Evolutionary conservation across 129 eudicot species (phyloP).

Genomic region (Smallanthus sonchifolius): DNA sequence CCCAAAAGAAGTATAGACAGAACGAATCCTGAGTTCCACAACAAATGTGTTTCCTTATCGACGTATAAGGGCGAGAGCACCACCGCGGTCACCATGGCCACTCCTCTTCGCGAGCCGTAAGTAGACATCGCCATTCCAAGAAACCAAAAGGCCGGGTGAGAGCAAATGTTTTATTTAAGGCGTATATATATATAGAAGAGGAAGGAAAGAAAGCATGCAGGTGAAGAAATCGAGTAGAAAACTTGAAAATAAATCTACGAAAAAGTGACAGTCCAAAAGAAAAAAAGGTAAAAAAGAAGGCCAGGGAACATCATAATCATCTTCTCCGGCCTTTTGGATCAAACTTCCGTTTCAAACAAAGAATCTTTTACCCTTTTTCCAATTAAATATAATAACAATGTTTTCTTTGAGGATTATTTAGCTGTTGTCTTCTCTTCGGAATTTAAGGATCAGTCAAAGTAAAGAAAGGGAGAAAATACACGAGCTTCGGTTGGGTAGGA

Average conservation of each 20-base stretch:
- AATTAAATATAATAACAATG: no score
- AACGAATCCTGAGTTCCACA: conserved; percentile 75
- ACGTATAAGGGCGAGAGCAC: conserved; percentile 73
- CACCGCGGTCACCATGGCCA: conserved; percentile 54
- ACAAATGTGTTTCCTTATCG: conserved; percentile 30
- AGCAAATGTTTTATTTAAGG: not conserved
- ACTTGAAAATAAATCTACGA: conserved; percentile 32
- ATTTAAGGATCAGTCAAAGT: no score
- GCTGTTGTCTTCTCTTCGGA: no score
- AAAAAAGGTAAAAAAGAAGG: not conserved
- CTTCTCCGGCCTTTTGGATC: conserved; percentile 9
- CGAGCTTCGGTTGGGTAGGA: no score
- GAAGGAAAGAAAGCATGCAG: not conserved
- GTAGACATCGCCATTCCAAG: not conserved
- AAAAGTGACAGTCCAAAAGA: conserved; percentile 56
- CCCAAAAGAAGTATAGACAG: conserved; percentile 72
- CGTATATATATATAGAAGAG: not conserved
- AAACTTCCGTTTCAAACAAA: conserved; percentile 24
- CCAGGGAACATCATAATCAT: conserved; percentile 12
- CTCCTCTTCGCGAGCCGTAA: conserved; percentile 43
- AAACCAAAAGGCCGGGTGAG: conserved; percentile 1
- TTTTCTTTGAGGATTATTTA: no score
- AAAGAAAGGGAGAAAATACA: no score
- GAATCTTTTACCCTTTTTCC: conserved; percentile 8
- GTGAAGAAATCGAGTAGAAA: conserved; percentile 29